phyloP scores from a whole-genome alignment of 805 yeast genomes.

The Metschnikowia hibisci region DNA sequence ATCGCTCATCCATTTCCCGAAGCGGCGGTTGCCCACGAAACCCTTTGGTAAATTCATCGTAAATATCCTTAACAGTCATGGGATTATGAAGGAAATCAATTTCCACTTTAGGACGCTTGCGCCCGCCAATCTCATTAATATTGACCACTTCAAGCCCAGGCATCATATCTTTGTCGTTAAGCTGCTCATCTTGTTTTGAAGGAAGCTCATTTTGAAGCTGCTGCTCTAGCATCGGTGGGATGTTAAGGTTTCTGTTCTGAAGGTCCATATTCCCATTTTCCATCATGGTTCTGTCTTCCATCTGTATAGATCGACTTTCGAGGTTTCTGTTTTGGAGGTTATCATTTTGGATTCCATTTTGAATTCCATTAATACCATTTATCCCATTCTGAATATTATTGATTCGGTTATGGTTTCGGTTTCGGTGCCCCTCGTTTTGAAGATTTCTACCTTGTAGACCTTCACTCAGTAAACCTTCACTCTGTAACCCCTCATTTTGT shows the following conservation, averaged over 20 bases:
- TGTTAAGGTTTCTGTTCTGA: neutral
- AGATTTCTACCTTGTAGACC: neutral
- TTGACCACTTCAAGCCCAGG: conserved; percentile 18
- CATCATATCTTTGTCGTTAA: conserved; percentile 7
- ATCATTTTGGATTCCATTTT: too few relatives aligned
- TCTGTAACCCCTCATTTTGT: neutral
- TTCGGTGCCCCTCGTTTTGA: neutral
- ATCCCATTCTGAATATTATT: too few relatives aligned
- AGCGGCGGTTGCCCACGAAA: conserved; percentile 43
- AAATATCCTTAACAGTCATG: conserved; percentile 41
- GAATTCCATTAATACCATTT: too few relatives aligned
- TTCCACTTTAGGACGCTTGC: conserved; percentile 35
- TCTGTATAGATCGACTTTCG: too few relatives aligned
- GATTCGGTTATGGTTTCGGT: neutral
- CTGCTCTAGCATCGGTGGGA: conserved; percentile 1
- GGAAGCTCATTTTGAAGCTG: conserved; percentile 1
- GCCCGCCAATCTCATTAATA: conserved; percentile 15
- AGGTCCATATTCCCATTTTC: neutral
- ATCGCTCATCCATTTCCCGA: conserved; percentile 39
- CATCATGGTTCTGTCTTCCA: neutral
- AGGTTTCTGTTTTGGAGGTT: neutral
- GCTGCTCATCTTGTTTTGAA: neutral
- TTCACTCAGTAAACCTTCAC: neutral
- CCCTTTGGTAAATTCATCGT: conserved; percentile 43
- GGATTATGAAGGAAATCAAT: conserved; percentile 43